A percentile compares a stretch with the other conserved stretches of the same genome.
phyloP scores from a whole-genome alignment of 1,139 yeast genomes.

The Oligophagozyma castellii region DNA sequence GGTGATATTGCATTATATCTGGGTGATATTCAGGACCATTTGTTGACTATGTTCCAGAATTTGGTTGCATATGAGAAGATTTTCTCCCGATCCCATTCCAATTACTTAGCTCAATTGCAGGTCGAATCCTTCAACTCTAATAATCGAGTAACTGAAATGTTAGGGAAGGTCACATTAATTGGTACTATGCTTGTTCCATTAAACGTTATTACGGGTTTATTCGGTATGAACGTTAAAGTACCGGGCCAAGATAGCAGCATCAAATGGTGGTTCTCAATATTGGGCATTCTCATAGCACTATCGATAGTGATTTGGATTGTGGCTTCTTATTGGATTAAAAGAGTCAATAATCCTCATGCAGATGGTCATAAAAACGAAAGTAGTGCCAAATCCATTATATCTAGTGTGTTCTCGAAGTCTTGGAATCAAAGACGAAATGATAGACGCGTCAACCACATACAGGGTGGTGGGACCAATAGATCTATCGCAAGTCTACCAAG shows the following conservation, averaged over 20 bases:
- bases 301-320: constrained; percentile 25
- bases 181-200: constrained; percentile 89
- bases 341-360: constrained; percentile 21
- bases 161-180: constrained; percentile 76
- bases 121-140: constrained; percentile 82
- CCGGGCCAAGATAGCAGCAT: constrained; percentile 48
- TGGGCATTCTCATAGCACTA: constrained; percentile 36
- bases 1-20: constrained; percentile 76
- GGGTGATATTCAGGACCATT: constrained; percentile 97
- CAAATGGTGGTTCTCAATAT: constrained; percentile 57
- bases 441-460: constrained; percentile 6
- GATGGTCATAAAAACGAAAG: constrained; percentile 21
- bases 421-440: constrained; percentile 6
- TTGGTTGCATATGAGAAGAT: constrained; percentile 83
- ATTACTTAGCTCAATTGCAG: constrained; percentile 85
- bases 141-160: constrained; percentile 70
- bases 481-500: constrained; percentile 19
- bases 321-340: constrained; percentile 30
- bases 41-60: constrained; percentile 89
- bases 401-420: constrained; percentile 17
- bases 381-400: constrained; percentile 25
- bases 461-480: constrained; percentile 9
- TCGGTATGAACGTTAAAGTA: constrained; percentile 89
- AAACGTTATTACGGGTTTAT: constrained; percentile 80
- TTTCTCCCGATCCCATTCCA: constrained; percentile 80